A percentile compares a stretch with the other conserved stretches of the same genome.
Conservation (phyloP, 169 alveolate species). For the Eimeria tenella region DNA sequence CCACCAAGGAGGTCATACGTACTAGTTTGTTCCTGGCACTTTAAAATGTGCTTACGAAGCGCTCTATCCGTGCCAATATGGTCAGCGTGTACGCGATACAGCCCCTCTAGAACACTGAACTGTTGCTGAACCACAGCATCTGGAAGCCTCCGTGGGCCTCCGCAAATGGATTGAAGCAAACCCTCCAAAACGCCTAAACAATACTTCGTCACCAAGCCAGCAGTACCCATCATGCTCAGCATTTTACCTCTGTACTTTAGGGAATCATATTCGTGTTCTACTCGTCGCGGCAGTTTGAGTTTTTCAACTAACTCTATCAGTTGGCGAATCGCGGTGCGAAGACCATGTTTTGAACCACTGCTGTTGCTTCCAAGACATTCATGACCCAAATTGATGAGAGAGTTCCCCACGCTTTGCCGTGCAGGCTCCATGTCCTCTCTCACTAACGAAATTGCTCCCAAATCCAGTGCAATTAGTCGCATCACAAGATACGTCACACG, state of each 20-base stretch:
- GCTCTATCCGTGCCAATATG: neutral
- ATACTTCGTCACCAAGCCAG: neutral
- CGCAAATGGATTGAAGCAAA: neutral
- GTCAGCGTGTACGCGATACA: neutral
- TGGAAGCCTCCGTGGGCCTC: neutral
- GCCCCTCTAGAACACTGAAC: neutral
- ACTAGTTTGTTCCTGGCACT: no score
- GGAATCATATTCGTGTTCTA: neutral
- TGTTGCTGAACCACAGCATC: neutral
- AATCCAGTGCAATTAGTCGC: neutral
- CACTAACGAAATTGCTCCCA: neutral
- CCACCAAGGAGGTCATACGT: no score
- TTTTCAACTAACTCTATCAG: neutral
- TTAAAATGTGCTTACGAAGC: no score
- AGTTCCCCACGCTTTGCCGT: neutral
- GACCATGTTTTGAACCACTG: neutral
- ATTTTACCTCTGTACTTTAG: neutral
- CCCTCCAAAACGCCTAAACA: neutral
- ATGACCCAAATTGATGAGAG: neutral
- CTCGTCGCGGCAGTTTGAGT: neutral
- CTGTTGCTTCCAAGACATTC: neutral
- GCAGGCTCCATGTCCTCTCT: neutral
- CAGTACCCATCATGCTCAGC: neutral
- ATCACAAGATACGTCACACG: neutral
- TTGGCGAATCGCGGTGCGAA: neutral